Base-by-base conservation (phyloP, 1,139 yeast species). In the Suhomyces anneliseae region DNA sequence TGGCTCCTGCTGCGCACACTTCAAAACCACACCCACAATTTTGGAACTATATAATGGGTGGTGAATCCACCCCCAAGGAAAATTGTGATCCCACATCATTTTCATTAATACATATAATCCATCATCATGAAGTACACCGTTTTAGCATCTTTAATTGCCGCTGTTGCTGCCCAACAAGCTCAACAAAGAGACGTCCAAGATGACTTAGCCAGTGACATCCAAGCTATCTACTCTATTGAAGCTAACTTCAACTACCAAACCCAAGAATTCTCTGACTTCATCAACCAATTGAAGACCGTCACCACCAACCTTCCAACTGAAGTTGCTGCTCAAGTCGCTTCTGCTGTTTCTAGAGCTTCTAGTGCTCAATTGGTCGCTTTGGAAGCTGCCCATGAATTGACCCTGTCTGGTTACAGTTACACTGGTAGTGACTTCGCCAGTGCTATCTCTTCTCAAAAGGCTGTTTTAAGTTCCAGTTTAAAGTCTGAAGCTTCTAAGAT, bases 71-170 rank as follows among this genome's bases (percentile, higher is more conserved):
- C n/a, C 14, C 9, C 5, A 12, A 19, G 24, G 6, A 19, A 19
- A 19, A 19, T 19, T 29, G 32, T 5, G 32, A 7, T 5, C 32
- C 32, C 24, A 19, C 24, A 4, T 19, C 24, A 6, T 29, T 29
- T 29, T 11, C 32, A 9, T 9, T 6, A 9, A 9, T 2, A 9
- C 7, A 5, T 29, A 9, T 29, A 29, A 9, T 29, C n/a, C 12
- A 14, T 11, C 14, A 34, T 27, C 24, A 40, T 40, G 43, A 40
- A 40, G 19, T 40, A 40, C 43, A 19, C 39, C 39, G 11, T 34
- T 4, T 34, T 14, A n/a, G 36, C 14, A 12, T 34, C 43, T 36
- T 31, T 36, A 19, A 36, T 41, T 24, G 26, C 43, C 39, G 29
- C 31, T 8, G n/a, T 39, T 36, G 39, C 39, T 11, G 42, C 42